Evolutionary conservation across 1,139 yeast species (phyloP), one percentile per base, ranked within the genome.

Genomic region (Pichia sp.): DNA sequence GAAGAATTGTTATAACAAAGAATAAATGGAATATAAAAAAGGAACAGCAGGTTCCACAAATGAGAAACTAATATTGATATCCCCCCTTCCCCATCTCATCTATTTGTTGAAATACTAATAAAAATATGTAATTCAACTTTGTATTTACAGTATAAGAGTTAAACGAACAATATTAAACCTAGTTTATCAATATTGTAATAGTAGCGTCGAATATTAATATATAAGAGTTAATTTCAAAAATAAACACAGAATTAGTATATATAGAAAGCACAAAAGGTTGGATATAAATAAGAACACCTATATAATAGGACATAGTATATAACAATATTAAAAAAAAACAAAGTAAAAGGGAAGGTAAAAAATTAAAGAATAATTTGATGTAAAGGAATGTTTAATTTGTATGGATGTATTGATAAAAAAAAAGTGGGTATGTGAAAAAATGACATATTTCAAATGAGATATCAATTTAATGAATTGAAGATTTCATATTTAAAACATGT

Each of bases 11-110:
- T 29, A 65, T 65, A 22, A 56, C 64, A 9, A 58, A 61, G 47
- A 60, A 63, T 54, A 67, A 66, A 51, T 66, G 68, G 68, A 63
- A 63, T 29, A 42, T 64, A 27, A 59, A 53, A 39, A 57, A 56
- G 34, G 55, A 46, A 28, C 42, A 39, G 14, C 60, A 56, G 43
- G 49, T 58, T 9, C 62, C 59, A 11, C 60, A 63, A 47, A 60
- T 63, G 63, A 60, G 60, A 41, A 58, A 60, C 53, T 49, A 25
- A 39, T 22, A 39, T 39, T 25, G 28, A 39, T 22, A 39, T 25
- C 42, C 42, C 28, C 28, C 8, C 3, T 7, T 22, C 25, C 25
- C 25, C 25, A 19, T 19, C 41, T 36, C 41, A 36, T 36, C 18
- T 36, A 19, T 36, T 19, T 10, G 5, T 11, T 34, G 8, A 34